Base-by-base conservation (phyloP, 148 eudicot genomes). In the Rhododendron vialii region DNA sequence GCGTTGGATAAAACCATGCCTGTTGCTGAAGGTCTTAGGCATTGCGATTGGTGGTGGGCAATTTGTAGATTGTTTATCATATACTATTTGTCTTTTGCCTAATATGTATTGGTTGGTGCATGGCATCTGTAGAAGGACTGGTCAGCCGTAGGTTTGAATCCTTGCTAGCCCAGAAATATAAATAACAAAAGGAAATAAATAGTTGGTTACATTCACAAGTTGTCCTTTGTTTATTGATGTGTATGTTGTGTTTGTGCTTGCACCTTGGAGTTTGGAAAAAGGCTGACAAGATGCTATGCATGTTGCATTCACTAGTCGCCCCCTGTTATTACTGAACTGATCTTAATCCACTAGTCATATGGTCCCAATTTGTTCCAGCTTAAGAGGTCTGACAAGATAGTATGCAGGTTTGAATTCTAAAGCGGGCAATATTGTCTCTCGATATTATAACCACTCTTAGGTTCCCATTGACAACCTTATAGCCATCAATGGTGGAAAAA, bases 351-450 rank as follows among this genome's bases (percentile, higher is more conserved):
- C n/a, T 14, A 81, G 2, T 33, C 22, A 55, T 28, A 26, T 33
- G 67, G 67, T 36, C 18, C 47, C 51, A 38, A n/a, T 13, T 38
- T 59, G 18, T 41, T 36, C 84, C 41, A 63, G 75, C 84, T 38
- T 61, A 82, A 11, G 35, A 59, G 51, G 35, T 63, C 35, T 38
- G 20, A 41, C 51, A 5, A 22, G 75, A 41, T 35, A 24, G 53
- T 38, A 38, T 59, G 84, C 20, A 61, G 84, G 24, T 10, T 36
- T 82, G 51, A 82, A 82, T 59, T 82, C 51, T 82, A 24, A 63
- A 41, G 73, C 35, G n/a, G 84, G 18, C 15, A 2, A 59, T 33
- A 20, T 61, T 4, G 45, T 61, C 4, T 82, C 33, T 59, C 20
- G 74, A 59, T 78, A 51, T 78, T 81, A 35, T 81, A 81, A 81